Percentiles rank a stretch among this genome's conserved stretches.
Conservation (phyloP, 805 yeast genomes). For the Lipomyces yamanashiensis region DNA sequence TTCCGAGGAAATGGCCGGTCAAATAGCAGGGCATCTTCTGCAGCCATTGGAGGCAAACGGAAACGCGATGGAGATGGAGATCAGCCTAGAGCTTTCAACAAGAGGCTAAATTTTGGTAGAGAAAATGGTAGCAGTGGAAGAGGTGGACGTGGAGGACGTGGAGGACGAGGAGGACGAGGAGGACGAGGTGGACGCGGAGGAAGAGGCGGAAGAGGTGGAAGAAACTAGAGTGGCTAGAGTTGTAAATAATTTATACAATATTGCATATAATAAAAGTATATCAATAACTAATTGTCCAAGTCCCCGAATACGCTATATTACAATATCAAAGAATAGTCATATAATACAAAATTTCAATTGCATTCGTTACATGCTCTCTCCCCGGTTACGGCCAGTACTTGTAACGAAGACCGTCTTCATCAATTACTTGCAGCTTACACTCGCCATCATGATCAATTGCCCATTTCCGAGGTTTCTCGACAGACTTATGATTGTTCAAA, state of each 20-base stretch:
- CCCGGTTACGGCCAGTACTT: too few relatives aligned
- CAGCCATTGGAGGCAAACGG: conserved; percentile 6
- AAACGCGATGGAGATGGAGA: conserved; percentile 12
- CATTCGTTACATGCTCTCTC: neutral
- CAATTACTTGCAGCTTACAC: neutral
- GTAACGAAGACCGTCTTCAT: too few relatives aligned
- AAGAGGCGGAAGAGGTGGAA: neutral
- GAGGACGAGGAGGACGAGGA: neutral
- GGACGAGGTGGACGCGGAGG: neutral
- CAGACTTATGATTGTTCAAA: neutral
- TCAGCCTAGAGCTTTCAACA: neutral
- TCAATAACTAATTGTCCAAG: too few relatives aligned
- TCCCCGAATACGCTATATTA: too few relatives aligned
- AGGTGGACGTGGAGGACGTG: neutral
- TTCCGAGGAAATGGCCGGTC: neutral
- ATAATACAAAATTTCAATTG: neutral
- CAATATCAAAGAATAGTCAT: too few relatives aligned
- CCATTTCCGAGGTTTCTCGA: neutral
- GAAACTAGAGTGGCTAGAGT: neutral
- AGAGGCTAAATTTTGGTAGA: conserved; percentile 10
- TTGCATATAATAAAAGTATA: too few relatives aligned
- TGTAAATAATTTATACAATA: neutral
- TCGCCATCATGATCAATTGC: neutral
- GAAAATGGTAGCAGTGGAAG: neutral
- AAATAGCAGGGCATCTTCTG: neutral